A percentile compares a stretch with the other conserved stretches of the same genome.
Evolutionary conservation across 1,139 yeast genomes (phyloP).

Genomic region (Geotrichum citri-aurantii): DNA sequence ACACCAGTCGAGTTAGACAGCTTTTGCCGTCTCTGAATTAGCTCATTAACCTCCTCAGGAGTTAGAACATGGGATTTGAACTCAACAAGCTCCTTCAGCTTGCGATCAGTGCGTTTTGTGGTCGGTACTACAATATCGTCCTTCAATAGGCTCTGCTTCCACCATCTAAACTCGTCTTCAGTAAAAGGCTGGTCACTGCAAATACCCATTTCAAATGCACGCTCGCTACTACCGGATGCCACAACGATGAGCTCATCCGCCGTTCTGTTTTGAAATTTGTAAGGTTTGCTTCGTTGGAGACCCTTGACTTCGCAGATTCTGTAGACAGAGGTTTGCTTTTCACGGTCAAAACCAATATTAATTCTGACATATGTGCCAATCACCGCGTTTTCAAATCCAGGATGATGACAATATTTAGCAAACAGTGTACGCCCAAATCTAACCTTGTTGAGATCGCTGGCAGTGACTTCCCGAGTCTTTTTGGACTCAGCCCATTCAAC

Average conservation of each 20-base stretch:
- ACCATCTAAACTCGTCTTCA: constrained; percentile 66
- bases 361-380: constrained; percentile 76
- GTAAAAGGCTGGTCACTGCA: constrained; percentile 73
- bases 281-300: constrained; percentile 57
- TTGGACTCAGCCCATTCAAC: constrained; percentile 50
- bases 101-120: constrained; percentile 58
- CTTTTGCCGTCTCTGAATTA: constrained; percentile 66
- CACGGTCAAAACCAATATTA: constrained; percentile 65
- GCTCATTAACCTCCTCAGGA: constrained; percentile 69
- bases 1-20: constrained; percentile 58
- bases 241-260: constrained; percentile 43
- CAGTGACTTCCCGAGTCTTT: constrained; percentile 39
- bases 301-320: constrained; percentile 78
- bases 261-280: constrained; percentile 40
- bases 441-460: constrained; percentile 61
- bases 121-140: constrained; percentile 60
- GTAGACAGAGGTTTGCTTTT: constrained; percentile 61
- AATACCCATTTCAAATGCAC: constrained; percentile 66
- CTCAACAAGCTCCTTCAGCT: constrained; percentile 52
- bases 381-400: constrained; percentile 65
- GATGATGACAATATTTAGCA: constrained; percentile 72
- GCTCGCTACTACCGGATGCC: constrained; percentile 63
- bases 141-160: constrained; percentile 54
- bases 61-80: constrained; percentile 65
- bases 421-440: constrained; percentile 73